Base-by-base conservation (phyloP, 768 basidiomycete species). In the Gautieria morchelliformis region DNA sequence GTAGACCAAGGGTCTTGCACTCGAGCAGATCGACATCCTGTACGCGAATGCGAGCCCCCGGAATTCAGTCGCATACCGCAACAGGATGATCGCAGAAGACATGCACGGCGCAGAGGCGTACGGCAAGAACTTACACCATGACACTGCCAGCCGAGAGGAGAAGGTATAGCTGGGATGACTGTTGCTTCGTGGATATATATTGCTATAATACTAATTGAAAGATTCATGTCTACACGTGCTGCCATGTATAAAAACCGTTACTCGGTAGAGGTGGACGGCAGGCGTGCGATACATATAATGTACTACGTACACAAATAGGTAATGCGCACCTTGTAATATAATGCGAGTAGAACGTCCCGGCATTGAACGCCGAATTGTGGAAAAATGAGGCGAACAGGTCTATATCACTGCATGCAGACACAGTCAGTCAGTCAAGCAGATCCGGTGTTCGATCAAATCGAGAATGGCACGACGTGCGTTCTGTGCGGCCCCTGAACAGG, bases 301-400 rank as follows among this genome's bases (percentile, higher is more conserved):
- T n/a, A n/a, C n/a, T n/a, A 37, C 14, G 35, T 37, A 14, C 35
- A 37, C 14, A 14, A 10, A 37, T 37, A 37, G 14, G 14, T 37
- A 37, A 37, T 2, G 65, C 73, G 39, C 61, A 87, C 89, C 78
- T 93, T 90, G 69, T 80, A 91, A 68, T 82, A 92, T 22, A 92
- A 69, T 0, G 89, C 87, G 47, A 93, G 80, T 89, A 93, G 71
- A 87, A 93, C 5, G 89, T 92, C 50, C 87, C 89, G 33, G 89
- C 80, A 61, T 81, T 91, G 69, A 90, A 93, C 15, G 82, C 83
- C 60, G 91, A 77, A 65, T 89, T 89, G 68, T 92, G 90, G 55
- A 92, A 75, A 71, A 91, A 89, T 17, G 81, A 81, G 59, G 88
- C 75, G 17, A 82, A 52, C 33, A 92, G 78, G 47, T 88, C 75